Evolutionary conservation across 331 rosid species (phyloP).

Genomic region (Stylosanthes scabra): DNA sequence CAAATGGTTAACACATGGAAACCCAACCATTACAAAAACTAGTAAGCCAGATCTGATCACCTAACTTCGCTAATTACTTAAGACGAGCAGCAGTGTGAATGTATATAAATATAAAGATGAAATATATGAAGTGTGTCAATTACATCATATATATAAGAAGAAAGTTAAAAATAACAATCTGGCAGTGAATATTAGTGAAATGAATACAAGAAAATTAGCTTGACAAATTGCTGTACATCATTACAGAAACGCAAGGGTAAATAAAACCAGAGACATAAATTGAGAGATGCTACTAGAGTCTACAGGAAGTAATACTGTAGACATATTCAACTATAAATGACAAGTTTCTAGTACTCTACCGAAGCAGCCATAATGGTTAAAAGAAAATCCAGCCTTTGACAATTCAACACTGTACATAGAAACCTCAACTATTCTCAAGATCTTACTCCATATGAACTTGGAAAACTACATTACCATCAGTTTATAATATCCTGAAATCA

Average conservation of each 20-base stretch:
- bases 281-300: conserved; percentile 1
- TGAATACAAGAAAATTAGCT: conserved; percentile 2
- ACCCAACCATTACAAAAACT: conserved; percentile 17
- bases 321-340: conserved; percentile 1
- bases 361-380: conserved; percentile 3
- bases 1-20: conserved; percentile 20
- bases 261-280: not conserved
- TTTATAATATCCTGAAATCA: conserved; percentile 13
- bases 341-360: not conserved
- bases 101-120: not conserved
- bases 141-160: conserved; percentile 9
- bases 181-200: conserved; percentile 10
- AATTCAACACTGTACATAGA: not conserved
- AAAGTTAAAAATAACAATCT: not conserved
- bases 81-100: not conserved
- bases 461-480: conserved; percentile 17
- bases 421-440: not conserved
- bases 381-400: not conserved
- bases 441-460: not conserved
- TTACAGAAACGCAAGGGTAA: not conserved
- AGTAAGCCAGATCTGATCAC: not conserved
- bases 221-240: not conserved
- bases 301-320: conserved; percentile 5
- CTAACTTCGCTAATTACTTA: conserved; percentile 11
- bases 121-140: conserved; percentile 17